Conservation (phyloP, 2,329 filamentous ascomycete species). For the Trichoderma sp. region DNA sequence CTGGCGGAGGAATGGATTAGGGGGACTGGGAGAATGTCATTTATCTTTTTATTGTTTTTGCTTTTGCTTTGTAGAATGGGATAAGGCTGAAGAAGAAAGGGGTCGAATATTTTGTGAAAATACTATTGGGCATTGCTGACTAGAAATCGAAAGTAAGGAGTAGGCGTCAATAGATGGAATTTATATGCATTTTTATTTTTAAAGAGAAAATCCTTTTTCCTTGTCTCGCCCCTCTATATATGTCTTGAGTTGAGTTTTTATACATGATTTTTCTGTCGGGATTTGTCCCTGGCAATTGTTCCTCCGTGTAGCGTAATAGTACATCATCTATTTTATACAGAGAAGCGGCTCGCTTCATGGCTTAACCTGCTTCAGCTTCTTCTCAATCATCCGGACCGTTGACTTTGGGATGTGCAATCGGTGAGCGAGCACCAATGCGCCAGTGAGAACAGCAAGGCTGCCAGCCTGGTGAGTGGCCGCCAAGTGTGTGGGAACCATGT, state of each 20-base stretch:
- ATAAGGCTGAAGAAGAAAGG: neutral
- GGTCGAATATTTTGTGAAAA: neutral
- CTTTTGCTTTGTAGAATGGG: neutral
- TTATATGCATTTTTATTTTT: neutral
- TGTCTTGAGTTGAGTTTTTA: slow-evolving; percentile 17
- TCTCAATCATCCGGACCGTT: slow-evolving; percentile 61
- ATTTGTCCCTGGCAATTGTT: neutral
- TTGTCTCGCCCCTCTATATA: neutral
- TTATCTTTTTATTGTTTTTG: neutral
- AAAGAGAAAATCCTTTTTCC: neutral
- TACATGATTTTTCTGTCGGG: neutral
- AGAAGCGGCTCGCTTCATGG: neutral
- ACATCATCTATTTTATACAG: slow-evolving; percentile 4
- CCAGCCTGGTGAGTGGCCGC: slow-evolving; percentile 94
- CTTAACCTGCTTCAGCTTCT: slow-evolving; percentile 43
- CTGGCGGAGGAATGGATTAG: neutral
- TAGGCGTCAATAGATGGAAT: slow-evolving; percentile 10
- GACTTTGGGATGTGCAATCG: slow-evolving; percentile 72
- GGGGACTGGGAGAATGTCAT: neutral
- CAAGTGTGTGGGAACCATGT: slow-evolving; percentile 86
- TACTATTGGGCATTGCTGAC: neutral
- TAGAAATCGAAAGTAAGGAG: neutral
- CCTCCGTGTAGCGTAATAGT: neutral
- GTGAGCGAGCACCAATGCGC: slow-evolving; percentile 76
- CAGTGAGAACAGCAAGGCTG: slow-evolving; percentile 79